phyloP scores from a whole-genome alignment of 2,329 filamentous ascomycete genomes.

The Claviceps arundinis region DNA sequence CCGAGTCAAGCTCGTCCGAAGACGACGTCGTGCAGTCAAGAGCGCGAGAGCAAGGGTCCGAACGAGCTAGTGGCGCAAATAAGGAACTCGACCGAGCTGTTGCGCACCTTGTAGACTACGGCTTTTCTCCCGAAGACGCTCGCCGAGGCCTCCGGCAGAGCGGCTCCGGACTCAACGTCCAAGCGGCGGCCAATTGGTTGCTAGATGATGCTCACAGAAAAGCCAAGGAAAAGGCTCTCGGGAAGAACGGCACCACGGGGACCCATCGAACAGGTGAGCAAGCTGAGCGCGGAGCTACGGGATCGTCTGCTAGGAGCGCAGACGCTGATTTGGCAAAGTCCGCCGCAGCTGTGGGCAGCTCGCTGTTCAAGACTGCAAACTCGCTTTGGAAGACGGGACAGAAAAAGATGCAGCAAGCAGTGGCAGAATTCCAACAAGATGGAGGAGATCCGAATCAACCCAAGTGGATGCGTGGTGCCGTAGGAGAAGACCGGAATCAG shows the following conservation, averaged over 20 bases:
- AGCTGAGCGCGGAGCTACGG: constrained; percentile 23
- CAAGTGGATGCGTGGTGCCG: constrained; percentile 82
- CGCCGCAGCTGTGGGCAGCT: constrained; percentile 71
- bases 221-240: constrained; percentile 57
- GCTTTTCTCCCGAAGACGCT: constrained; percentile 79
- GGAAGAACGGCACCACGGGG: constrained; percentile 27
- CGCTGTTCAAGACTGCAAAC: constrained; percentile 83
- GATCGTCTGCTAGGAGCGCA: constrained; percentile 29
- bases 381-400: constrained; percentile 90
- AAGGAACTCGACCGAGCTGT: constrained; percentile 59
- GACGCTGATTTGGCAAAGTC: constrained; percentile 69
- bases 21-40: constrained; percentile 19
- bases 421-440: constrained; percentile 66
- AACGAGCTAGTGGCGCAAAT: constrained; percentile 13
- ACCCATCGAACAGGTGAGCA: neutral
- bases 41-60: constrained; percentile 9
- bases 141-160: constrained; percentile 67
- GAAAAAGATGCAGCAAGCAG: constrained; percentile 84
- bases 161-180: constrained; percentile 65
- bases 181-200: constrained; percentile 78
- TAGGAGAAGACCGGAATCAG: constrained; percentile 29
- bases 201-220: constrained; percentile 83
- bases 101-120: constrained; percentile 86
- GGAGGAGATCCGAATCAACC: constrained; percentile 63
- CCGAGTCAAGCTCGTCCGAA: constrained; percentile 32